phyloP scores from a whole-genome alignment of 495 filamentous ascomycete species.

The Aspergillus affinis region DNA sequence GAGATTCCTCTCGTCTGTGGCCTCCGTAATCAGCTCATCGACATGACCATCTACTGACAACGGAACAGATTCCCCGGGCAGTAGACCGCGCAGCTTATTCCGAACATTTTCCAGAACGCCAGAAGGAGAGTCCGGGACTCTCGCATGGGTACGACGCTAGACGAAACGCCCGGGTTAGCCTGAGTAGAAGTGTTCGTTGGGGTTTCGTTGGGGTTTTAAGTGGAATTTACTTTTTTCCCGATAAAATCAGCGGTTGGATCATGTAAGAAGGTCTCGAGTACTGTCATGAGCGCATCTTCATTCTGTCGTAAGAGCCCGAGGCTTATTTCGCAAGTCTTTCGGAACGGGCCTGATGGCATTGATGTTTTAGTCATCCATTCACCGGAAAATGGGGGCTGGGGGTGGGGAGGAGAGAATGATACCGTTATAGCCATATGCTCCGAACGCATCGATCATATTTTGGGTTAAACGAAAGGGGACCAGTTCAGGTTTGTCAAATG shows the following conservation, averaged over 20 bases:
- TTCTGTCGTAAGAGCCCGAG: slow-evolving; percentile 81
- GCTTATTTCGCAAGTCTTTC: slow-evolving; percentile 85
- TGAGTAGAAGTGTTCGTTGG: slow-evolving; percentile 7
- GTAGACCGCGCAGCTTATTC: slow-evolving; percentile 79
- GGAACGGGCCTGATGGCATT: slow-evolving; percentile 66
- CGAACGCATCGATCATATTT: slow-evolving; percentile 97
- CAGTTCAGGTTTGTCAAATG: slow-evolving; percentile 89
- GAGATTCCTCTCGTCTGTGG: slow-evolving; percentile 72
- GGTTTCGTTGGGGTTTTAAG: background rate
- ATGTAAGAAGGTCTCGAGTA: slow-evolving; percentile 93
- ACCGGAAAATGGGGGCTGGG: background rate
- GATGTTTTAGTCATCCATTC: background rate
- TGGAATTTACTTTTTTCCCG: slow-evolving; percentile 58
- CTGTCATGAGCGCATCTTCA: slow-evolving; percentile 94
- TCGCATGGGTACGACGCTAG: slow-evolving; percentile 56
- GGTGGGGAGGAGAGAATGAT: slow-evolving; percentile 3
- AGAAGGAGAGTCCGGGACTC: slow-evolving; percentile 80
- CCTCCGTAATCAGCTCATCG: slow-evolving; percentile 84
- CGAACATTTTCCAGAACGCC: slow-evolving; percentile 87
- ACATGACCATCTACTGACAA: slow-evolving; percentile 95
- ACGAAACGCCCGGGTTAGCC: slow-evolving; percentile 13
- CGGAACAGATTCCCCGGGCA: slow-evolving; percentile 83
- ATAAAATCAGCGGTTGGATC: slow-evolving; percentile 95
- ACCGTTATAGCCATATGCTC: slow-evolving; percentile 84
- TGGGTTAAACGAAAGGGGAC: slow-evolving; percentile 98